Evolutionary conservation across 768 basidiomycete genomes (phyloP).

Genomic region (Butyriboletus loyo): DNA sequence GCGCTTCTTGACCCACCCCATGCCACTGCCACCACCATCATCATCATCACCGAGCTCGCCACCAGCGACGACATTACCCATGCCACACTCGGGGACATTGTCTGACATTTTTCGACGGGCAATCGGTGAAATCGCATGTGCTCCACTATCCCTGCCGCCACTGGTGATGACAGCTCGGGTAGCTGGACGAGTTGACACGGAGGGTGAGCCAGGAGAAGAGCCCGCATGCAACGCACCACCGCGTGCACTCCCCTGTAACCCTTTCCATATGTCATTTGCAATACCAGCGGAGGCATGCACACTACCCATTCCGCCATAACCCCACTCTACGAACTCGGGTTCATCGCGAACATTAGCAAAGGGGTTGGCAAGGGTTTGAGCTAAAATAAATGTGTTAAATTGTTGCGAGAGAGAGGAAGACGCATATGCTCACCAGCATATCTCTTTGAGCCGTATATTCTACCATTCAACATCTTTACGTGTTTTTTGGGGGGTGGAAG

Average conservation of each 20-base stretch:
- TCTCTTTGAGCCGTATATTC: conserved; percentile 65
- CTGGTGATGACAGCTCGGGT: conserved; percentile 29
- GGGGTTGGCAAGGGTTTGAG: conserved; percentile 45
- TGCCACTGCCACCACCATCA: conserved; percentile 81
- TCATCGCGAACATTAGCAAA: conserved; percentile 64
- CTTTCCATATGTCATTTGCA: conserved; percentile 30
- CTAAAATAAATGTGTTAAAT: not conserved
- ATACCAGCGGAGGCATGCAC: conserved; percentile 30
- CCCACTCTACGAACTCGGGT: conserved; percentile 91
- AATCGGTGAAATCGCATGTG: conserved; percentile 7
- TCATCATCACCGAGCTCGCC: conserved; percentile 59
- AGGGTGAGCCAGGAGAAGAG: conserved; percentile 5
- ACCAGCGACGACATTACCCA: conserved; percentile 25
- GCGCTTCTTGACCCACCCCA: conserved; percentile 75
- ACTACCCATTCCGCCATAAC: conserved; percentile 82
- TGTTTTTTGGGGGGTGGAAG: conserved; percentile 26
- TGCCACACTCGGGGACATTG: conserved; percentile 22
- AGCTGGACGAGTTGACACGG: conserved; percentile 14
- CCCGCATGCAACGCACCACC: conserved; percentile 23
- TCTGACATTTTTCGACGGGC: conserved; percentile 17
- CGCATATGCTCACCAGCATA: conserved; percentile 19
- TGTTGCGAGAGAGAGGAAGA: not conserved
- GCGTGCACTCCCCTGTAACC: conserved; percentile 24
- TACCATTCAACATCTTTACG: conserved; percentile 77
- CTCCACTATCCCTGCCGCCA: conserved; percentile 10